Conservation (phyloP, 2,329 filamentous ascomycete genomes). For the Pseudocercospora cruenta region DNA sequence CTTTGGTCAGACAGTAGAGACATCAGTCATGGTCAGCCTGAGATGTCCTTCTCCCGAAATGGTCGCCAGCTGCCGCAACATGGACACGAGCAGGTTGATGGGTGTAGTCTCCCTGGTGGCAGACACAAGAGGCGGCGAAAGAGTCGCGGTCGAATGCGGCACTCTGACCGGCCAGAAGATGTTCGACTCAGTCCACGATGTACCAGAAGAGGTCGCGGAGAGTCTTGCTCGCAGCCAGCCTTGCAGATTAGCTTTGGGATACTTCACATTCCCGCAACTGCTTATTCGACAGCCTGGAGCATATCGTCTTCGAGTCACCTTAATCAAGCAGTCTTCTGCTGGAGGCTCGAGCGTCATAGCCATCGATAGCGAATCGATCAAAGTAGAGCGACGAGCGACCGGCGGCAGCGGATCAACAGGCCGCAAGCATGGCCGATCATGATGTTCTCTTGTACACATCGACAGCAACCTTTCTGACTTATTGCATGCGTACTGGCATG, state of each 20-base stretch:
- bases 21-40: constrained; percentile 38
- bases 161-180: constrained; percentile 38
- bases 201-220: constrained; percentile 32
- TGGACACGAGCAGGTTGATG: constrained; percentile 36
- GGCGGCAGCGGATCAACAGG: constrained; percentile 10
- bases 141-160: constrained; percentile 34
- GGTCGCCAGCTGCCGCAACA: constrained; percentile 24
- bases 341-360: constrained; percentile 30
- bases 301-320: constrained; percentile 35
- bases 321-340: constrained; percentile 36
- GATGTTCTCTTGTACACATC: constrained; percentile 14
- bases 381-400: constrained; percentile 32
- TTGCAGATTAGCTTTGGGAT: constrained; percentile 35
- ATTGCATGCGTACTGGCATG: constrained; percentile 17
- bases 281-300: constrained; percentile 38
- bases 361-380: constrained; percentile 38
- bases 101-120: constrained; percentile 37
- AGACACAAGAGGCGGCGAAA: constrained; percentile 35
- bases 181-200: constrained; percentile 38
- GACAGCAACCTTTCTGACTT: constrained; percentile 4
- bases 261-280: constrained; percentile 38
- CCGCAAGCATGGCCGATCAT: constrained; percentile 25
- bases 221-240: constrained; percentile 34
- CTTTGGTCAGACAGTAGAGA: constrained; percentile 36
- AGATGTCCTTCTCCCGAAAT: constrained; percentile 30